phyloP scores from a whole-genome alignment of 2,329 filamentous ascomycete species.

The Ophiostoma perfectum region DNA sequence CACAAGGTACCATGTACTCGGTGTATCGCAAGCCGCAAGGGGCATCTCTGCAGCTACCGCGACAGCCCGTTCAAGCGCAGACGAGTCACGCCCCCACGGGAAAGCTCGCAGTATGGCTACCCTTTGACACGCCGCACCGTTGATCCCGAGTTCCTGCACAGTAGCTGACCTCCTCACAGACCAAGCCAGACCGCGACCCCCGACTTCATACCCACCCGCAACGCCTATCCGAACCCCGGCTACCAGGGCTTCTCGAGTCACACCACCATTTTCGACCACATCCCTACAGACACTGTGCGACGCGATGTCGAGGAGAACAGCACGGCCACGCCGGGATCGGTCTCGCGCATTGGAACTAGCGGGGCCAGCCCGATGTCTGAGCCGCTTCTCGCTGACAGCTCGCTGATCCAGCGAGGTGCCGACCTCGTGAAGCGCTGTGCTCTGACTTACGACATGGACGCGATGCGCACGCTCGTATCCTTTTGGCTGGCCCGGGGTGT shows the following conservation, averaged over 20 bases:
- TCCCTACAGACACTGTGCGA: conserved; percentile 1
- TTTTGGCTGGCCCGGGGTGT: conserved; percentile 14
- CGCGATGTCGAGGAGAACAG: background rate
- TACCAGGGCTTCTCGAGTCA: conserved; percentile 15
- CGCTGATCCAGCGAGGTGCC: conserved; percentile 8
- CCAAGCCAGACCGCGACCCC: conserved; percentile 9
- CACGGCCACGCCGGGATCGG: background rate
- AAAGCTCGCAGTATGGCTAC: background rate
- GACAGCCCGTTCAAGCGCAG: conserved; percentile 12
- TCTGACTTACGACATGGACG: conserved; percentile 12
- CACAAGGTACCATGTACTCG: conserved; percentile 7
- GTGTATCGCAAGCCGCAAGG: conserved; percentile 3
- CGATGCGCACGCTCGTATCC: conserved; percentile 5
- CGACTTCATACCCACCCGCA: conserved; percentile 4
- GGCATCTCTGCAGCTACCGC: conserved; percentile 11
- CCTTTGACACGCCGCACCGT: background rate
- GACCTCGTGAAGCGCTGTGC: conserved; percentile 14
- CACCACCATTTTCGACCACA: conserved; percentile 12
- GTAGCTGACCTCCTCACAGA: conserved; percentile 5
- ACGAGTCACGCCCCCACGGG: background rate
- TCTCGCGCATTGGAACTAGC: background rate
- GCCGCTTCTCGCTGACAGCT: background rate
- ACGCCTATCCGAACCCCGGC: conserved; percentile 9
- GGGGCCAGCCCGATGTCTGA: background rate
- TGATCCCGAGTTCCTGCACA: background rate